Conservation (phyloP, 306 rosid species). For the Argentina anserina region DNA sequence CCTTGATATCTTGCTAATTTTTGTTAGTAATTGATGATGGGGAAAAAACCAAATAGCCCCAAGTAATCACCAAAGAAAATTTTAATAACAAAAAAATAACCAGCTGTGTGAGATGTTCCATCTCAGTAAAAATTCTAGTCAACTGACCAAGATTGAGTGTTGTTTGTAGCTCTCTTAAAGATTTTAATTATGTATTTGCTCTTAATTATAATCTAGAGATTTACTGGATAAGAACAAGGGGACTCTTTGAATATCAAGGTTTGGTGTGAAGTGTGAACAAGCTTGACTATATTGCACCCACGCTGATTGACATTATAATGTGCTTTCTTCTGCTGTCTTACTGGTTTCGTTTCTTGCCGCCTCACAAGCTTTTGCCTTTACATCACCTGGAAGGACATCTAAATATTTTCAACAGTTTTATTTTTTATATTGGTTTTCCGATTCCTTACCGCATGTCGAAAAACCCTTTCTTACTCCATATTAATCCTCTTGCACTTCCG, state of each 20-base stretch:
- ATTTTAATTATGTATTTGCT: neutral
- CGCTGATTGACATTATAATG: constrained; percentile 9
- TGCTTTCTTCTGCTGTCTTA: neutral
- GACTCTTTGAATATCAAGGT: neutral
- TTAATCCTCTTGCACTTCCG: neutral
- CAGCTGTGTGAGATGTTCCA: neutral
- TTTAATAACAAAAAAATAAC: no score
- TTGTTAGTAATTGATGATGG: neutral
- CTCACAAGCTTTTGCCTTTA: constrained; percentile 5
- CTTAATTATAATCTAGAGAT: neutral
- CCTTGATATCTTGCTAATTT: neutral
- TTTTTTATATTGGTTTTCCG: neutral
- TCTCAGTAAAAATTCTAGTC: neutral
- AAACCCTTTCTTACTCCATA: neutral
- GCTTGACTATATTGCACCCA: constrained; percentile 15
- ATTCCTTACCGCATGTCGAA: neutral
- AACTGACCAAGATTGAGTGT: neutral
- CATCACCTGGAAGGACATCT: constrained; percentile 10
- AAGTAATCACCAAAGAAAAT: neutral
- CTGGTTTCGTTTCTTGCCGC: neutral
- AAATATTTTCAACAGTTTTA: neutral
- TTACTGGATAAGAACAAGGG: constrained; percentile 10
- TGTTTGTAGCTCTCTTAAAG: neutral
- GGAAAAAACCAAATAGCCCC: neutral
- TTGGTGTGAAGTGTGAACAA: constrained; percentile 19